A percentile compares a stretch with the other conserved stretches of the same genome.
Conservation (phyloP, 2,329 filamentous ascomycete species). For the Didymella lethalis region DNA sequence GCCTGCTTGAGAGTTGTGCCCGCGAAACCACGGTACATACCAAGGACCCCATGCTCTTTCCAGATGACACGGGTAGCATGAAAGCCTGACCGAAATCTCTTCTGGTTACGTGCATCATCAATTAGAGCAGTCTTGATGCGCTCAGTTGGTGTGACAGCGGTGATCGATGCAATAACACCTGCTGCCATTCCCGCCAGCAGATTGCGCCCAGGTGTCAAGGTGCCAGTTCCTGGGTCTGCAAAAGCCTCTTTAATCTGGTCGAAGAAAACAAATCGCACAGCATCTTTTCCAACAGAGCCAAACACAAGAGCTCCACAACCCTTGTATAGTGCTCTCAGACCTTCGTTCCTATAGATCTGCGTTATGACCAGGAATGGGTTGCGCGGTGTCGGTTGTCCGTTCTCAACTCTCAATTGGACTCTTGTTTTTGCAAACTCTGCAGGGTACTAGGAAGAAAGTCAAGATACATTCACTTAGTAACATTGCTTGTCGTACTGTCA, state of each 20-base stretch:
- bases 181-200: slow-evolving; percentile 71
- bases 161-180: slow-evolving; percentile 67
- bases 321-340: slow-evolving; percentile 67
- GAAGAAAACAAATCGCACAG: slow-evolving; percentile 71
- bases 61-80: slow-evolving; percentile 62
- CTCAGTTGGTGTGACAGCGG: slow-evolving; percentile 73
- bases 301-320: slow-evolving; percentile 68
- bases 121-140: slow-evolving; percentile 73
- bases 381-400: slow-evolving; percentile 55
- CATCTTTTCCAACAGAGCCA: slow-evolving; percentile 70
- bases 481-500: slow-evolving; percentile 37
- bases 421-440: slow-evolving; percentile 74
- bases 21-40: slow-evolving; percentile 65
- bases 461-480: background rate
- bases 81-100: slow-evolving; percentile 58
- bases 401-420: slow-evolving; percentile 62
- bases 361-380: slow-evolving; percentile 67
- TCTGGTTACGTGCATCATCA: slow-evolving; percentile 63
- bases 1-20: slow-evolving; percentile 70
- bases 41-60: slow-evolving; percentile 62
- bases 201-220: slow-evolving; percentile 63
- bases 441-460: slow-evolving; percentile 57
- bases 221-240: slow-evolving; percentile 64
- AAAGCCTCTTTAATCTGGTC: slow-evolving; percentile 69
- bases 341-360: slow-evolving; percentile 64